Conservation (phyloP, 2,329 filamentous ascomycete genomes). For the Fusarium drepaniforme region DNA sequence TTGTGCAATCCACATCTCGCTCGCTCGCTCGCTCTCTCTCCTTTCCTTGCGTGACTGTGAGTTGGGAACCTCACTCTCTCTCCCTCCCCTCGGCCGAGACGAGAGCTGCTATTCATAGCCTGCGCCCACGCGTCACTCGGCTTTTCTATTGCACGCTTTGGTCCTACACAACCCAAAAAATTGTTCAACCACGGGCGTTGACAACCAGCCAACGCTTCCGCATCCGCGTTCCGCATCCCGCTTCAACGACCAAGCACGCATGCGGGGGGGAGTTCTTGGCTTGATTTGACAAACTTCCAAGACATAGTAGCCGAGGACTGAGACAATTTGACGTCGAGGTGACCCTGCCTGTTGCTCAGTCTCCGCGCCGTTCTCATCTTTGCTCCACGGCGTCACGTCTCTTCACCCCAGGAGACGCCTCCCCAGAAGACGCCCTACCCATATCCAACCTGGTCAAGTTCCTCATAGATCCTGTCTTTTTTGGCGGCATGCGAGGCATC, state of each 20-base stretch:
- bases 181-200: slow-evolving; percentile 17
- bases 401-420: slow-evolving; percentile 17
- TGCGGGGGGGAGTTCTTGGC: slow-evolving; percentile 28
- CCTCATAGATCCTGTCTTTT: slow-evolving; percentile 20
- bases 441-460: slow-evolving; percentile 20
- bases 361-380: slow-evolving; percentile 22
- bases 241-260: slow-evolving; percentile 35
- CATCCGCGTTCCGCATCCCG: slow-evolving; percentile 17
- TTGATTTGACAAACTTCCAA: slow-evolving; percentile 34
- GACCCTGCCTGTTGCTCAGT: slow-evolving; percentile 16
- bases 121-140: slow-evolving; percentile 12
- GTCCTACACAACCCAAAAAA: slow-evolving; percentile 27
- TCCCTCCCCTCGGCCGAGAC: slow-evolving; percentile 13
- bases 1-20: neutral
- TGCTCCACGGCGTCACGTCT: slow-evolving; percentile 5
- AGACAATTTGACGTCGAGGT: slow-evolving; percentile 43
- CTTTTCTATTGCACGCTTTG: slow-evolving; percentile 24
- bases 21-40: neutral
- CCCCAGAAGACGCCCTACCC: slow-evolving; percentile 19
- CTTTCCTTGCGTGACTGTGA: slow-evolving; percentile 36
- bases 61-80: slow-evolving; percentile 24
- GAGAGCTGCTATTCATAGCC: slow-evolving; percentile 14
- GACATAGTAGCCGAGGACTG: slow-evolving; percentile 37
- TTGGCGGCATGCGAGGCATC: slow-evolving; percentile 36
- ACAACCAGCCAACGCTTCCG: slow-evolving; percentile 9